Conservation (phyloP, 2,329 filamentous ascomycete genomes). For the Blastomyces silverae region DNA sequence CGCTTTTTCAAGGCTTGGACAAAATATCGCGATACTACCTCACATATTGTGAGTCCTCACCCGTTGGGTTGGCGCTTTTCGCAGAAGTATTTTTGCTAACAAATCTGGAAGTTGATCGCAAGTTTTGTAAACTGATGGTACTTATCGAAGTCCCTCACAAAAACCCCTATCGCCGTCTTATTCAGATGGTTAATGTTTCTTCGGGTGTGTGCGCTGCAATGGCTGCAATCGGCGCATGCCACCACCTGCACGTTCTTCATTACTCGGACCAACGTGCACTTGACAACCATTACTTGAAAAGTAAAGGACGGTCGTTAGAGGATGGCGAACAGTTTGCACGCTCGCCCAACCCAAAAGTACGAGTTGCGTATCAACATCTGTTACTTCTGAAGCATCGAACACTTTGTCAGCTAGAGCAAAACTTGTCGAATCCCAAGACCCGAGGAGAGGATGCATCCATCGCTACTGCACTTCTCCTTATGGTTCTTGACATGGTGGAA, state of each 20-base stretch:
- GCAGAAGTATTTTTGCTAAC: neutral
- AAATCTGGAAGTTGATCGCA: conserved; percentile 29
- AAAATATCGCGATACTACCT: conserved; percentile 43
- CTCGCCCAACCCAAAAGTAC: conserved; percentile 9
- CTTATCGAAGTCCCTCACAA: conserved; percentile 42
- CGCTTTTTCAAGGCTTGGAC: conserved; percentile 43
- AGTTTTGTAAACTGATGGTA: conserved; percentile 42
- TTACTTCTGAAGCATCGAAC: conserved; percentile 46
- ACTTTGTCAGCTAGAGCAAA: conserved; percentile 37
- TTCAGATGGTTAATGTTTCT: conserved; percentile 41
- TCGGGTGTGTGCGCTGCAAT: conserved; percentile 44
- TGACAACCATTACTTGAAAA: neutral
- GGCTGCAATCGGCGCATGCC: conserved; percentile 45
- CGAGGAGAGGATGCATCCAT: conserved; percentile 40
- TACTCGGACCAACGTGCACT: conserved; percentile 11
- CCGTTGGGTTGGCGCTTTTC: conserved; percentile 1
- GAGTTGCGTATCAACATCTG: conserved; percentile 33
- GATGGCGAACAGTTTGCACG: conserved; percentile 6
- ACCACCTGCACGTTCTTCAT: conserved; percentile 28
- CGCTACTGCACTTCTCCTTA: conserved; percentile 45
- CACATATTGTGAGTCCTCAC: conserved; percentile 35
- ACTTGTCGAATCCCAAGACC: conserved; percentile 28
- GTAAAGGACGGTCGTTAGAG: neutral
- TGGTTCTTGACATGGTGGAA: conserved; percentile 47
- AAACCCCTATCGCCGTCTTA: conserved; percentile 46